Percentiles rank a stretch among this genome's conserved stretches.
Evolutionary conservation across 2,329 filamentous ascomycete genomes (phyloP).

Genomic region (Xylaria sp.): DNA sequence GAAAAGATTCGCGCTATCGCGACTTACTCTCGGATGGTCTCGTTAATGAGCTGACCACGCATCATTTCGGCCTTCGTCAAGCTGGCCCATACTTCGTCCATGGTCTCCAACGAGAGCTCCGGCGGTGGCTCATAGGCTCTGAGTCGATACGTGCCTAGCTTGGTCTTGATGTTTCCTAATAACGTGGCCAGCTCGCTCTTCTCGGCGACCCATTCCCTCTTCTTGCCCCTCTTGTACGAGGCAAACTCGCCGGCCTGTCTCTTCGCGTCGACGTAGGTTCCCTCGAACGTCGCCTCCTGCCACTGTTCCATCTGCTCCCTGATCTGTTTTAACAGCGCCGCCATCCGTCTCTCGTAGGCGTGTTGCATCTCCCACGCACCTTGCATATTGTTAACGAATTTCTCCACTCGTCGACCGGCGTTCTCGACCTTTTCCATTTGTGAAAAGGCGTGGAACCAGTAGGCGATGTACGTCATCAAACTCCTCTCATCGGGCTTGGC

Average conservation of each 20-base stretch:
- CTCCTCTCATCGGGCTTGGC: slow-evolving; percentile 93
- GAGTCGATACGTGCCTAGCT: slow-evolving; percentile 90
- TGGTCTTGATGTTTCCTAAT: slow-evolving; percentile 98
- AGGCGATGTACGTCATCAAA: slow-evolving; percentile 99
- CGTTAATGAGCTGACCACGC: slow-evolving; percentile 92
- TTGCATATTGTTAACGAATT: slow-evolving; percentile 98
- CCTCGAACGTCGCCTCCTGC: slow-evolving; percentile 81
- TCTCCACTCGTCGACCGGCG: slow-evolving; percentile 91
- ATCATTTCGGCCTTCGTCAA: slow-evolving; percentile 84
- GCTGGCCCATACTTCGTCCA: slow-evolving; percentile 80
- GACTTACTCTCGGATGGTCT: slow-evolving; percentile 88
- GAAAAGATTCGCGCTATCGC: background rate
- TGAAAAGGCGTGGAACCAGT: slow-evolving; percentile 99
- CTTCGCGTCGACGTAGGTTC: slow-evolving; percentile 92
- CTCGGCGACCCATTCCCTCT: slow-evolving; percentile 95
- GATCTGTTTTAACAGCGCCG: slow-evolving; percentile 75
- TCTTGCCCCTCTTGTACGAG: slow-evolving; percentile 86
- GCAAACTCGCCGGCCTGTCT: slow-evolving; percentile 80
- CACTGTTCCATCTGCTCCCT: slow-evolving; percentile 73
- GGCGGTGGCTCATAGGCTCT: slow-evolving; percentile 87
- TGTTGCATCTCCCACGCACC: slow-evolving; percentile 99
- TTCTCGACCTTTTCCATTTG: slow-evolving; percentile 99
- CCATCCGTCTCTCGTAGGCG: slow-evolving; percentile 90
- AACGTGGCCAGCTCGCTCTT: slow-evolving; percentile 94
- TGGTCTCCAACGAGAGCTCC: slow-evolving; percentile 77